Evolutionary conservation across 1,284 basidiomycete genomes (phyloP), one percentile per base, ranked within the genome.

Genomic region (Sanghuangporus baumii): DNA sequence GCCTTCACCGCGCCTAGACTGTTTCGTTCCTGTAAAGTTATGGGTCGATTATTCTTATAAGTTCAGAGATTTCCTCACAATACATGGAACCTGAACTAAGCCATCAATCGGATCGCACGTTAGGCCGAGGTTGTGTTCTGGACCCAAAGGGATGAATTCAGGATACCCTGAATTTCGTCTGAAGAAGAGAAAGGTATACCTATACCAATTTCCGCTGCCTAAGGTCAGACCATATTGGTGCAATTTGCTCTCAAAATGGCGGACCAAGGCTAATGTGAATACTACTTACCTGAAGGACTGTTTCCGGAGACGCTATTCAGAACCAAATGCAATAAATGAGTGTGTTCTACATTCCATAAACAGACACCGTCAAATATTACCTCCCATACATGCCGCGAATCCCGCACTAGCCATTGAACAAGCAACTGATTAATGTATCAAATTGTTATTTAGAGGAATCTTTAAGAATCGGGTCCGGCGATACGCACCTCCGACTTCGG

Each of bases 201-300:
- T 66, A 97, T 96, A 2, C 94, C 95, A 61, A 96, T 96, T 74
- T 98, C 96, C 48, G 96, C 96, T 14, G 96, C 96, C 81, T 95
- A 76, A 12, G 65, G 50, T 11, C 8, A 40, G 26, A n/a, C 14
- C 23, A 26, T 2, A 16, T 47, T 2, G 48, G 20, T 34, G 9
- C 31, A 50, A 18, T 26, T 26, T 26, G 11, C 41, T 16, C 4
- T 54, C 2, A 31, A 16, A 41, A 3, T 7, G 26, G 6, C 11
- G 26, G 18, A 1, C n/a, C 20, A 1, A 18, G 34, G 41, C n/a
- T n/a, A 59, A 31, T 47, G 18, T 3, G 48, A 43, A 50, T 9
- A 48, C 1, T 56, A 68, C 74, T 61, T 65, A 85, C 86, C 76
- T 90, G 87, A 38, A 90, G 73, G 3, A 91, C 84, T n/a, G 87